A percentile compares a stretch with the other conserved stretches of the same genome.
phyloP scores from a whole-genome alignment of 2,329 filamentous ascomycete genomes.

The Colletotrichum gloeosporioides region DNA sequence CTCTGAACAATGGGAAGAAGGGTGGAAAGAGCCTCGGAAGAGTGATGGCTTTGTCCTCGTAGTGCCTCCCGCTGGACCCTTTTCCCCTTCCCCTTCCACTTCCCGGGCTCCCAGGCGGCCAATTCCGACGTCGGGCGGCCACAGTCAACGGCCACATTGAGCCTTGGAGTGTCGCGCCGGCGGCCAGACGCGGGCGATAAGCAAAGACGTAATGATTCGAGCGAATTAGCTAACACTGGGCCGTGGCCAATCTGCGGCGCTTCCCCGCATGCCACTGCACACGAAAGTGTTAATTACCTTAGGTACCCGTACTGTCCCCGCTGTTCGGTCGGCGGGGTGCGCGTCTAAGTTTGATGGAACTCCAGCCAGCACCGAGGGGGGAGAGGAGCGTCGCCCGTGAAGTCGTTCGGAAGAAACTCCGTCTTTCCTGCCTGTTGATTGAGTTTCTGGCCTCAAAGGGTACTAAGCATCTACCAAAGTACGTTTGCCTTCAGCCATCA shows the following conservation, averaged over 20 bases:
- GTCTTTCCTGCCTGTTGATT: neutral
- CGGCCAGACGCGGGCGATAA: constrained; percentile 16
- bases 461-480: neutral
- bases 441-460: neutral
- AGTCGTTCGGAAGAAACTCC: neutral
- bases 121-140: constrained; percentile 33
- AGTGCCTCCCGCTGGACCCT: neutral
- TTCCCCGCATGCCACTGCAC: neutral
- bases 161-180: neutral
- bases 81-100: neutral
- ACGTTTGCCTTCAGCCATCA: neutral
- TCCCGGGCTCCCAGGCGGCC: constrained; percentile 26
- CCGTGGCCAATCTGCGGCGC: constrained; percentile 1
- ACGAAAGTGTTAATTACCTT: neutral
- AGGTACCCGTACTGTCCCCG: neutral
- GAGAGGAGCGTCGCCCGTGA: neutral
- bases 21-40: neutral
- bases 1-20: neutral
- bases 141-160: constrained; percentile 8
- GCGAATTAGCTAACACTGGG: constrained; percentile 13
- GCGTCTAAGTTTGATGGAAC: neutral
- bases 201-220: constrained; percentile 11
- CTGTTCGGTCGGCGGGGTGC: neutral
- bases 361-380: neutral
- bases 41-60: neutral